These are phyloP conservation scores for Colletotrichum ledebouriae DNA, from an alignment of 2,329 filamentous ascomycete species.

Conservation along the genomic window DNA sequence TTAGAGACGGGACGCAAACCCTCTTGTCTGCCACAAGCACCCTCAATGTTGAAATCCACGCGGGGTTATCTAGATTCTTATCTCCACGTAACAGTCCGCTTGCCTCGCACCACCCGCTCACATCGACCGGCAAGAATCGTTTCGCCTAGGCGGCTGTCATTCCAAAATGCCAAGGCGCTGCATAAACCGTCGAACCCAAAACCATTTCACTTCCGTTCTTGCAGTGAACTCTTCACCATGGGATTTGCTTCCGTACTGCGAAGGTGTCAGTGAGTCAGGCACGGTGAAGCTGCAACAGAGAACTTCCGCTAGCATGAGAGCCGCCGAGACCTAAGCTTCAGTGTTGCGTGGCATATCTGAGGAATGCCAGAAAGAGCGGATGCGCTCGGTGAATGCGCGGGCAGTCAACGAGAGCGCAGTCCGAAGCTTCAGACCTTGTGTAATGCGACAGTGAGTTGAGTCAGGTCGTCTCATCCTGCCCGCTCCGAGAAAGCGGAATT, in stretches of 20 bases:
- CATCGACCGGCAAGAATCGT: background rate
- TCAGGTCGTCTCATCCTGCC: background rate
- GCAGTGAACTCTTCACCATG: background rate
- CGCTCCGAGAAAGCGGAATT: background rate
- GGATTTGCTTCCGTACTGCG: background rate
- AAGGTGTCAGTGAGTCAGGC: slow-evolving; percentile 3
- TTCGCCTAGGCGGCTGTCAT: no score
- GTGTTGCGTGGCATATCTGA: background rate
- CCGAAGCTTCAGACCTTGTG: background rate
- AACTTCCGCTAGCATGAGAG: slow-evolving; percentile 15
- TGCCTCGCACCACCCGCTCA: slow-evolving; percentile 6
- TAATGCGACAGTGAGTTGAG: slow-evolving; percentile 18
- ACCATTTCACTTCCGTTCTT: background rate
- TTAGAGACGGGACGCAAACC: background rate
- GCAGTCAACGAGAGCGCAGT: background rate
- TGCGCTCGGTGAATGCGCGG: background rate
- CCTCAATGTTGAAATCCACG: no score
- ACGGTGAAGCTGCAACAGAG: slow-evolving; percentile 5
- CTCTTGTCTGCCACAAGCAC: background rate
- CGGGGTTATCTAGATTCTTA: background rate
- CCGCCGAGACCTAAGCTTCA: background rate
- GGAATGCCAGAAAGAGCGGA: background rate
- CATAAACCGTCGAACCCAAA: background rate
- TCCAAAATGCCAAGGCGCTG: background rate
- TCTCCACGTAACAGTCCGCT: slow-evolving; percentile 2